Conservation (phyloP, 768 basidiomycete species). For the Piloderma croceum region DNA sequence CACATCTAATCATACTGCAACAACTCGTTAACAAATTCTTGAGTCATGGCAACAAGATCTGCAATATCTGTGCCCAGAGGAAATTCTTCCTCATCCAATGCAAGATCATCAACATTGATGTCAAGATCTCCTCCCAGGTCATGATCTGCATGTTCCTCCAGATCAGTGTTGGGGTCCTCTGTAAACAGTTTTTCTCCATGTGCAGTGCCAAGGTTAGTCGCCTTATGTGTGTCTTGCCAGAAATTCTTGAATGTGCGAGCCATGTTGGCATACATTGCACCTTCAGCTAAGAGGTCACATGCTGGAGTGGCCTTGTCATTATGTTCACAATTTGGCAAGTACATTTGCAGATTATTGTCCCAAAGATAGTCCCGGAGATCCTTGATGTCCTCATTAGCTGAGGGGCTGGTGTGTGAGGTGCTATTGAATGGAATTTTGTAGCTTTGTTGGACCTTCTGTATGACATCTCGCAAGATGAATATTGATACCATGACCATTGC, state of each 20-base stretch:
- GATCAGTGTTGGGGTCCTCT: not conserved
- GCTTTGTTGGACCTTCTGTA: constrained; percentile 8
- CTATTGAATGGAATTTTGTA: constrained; percentile 10
- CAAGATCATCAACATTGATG: too few species aligned
- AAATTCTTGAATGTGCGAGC: constrained; percentile 10
- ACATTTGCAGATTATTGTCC: constrained; percentile 7
- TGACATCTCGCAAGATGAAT: constrained; percentile 9
- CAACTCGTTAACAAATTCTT: too few species aligned
- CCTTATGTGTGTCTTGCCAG: constrained; percentile 1
- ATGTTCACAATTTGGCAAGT: constrained; percentile 3
- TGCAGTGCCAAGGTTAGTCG: not conserved
- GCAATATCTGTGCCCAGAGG: too few species aligned
- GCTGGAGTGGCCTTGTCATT: not conserved
- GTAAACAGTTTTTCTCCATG: not conserved
- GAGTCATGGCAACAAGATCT: too few species aligned
- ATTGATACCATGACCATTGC: constrained; percentile 13
- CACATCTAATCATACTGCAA: too few species aligned
- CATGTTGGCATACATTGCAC: constrained; percentile 8
- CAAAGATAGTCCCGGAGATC: constrained; percentile 3
- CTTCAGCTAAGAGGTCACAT: constrained; percentile 11
- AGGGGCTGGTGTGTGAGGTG: constrained; percentile 7
- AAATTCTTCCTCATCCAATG: constrained; percentile 7
- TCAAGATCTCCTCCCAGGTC: constrained; percentile 4
- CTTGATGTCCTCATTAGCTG: constrained; percentile 6
- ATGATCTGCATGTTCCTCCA: not conserved